Evolutionary conservation across 768 basidiomycete genomes (phyloP), one percentile per base, ranked within the genome.

Genomic region (Lactarius pseudohatsudake): DNA sequence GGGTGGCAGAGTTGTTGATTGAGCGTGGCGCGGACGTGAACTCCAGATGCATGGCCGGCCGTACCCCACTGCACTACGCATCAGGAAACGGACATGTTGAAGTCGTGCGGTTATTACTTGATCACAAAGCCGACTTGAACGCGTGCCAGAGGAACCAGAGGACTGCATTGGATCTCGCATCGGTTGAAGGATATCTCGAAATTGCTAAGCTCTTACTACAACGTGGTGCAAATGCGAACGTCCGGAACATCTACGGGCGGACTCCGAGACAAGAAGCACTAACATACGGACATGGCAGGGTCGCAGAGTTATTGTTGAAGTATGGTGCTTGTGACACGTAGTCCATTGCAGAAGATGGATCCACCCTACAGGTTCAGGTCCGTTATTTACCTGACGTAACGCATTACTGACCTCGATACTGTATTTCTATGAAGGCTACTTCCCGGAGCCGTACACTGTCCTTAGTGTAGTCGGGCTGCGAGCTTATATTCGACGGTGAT

Each of bases 151-250:
- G n/a, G 41, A 7, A 36, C 20, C 57, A 22, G 26, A 30, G 6
- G 28, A 64, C 57, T 18, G 32, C 64, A 1, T 32, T 64, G n/a
- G 26, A 64, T 53, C 22, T 22, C 22, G 64, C 64, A 9, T 38
- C 64, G 13, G 4, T 6, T 22, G 15, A 6, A 28, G 64, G 47
- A 11, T 7, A 53, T 26, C 50, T 53, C 4, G 13, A 53, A 13
- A 26, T 53, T 28, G 50, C 6, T 3, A 1, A 26, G 26, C 50
- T 53, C 50, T 53, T 53, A 28, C 13, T 53, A 53, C 13, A 26
- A 15, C 50, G 50, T 53, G 50, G 50, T 26, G 22, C 50, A 53
- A 7, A 53, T 28, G 22, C n/a, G 6, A 28, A 28, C 15, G 13
- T 2, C 22, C 50, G 15, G 2, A 53, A 53, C 26, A 13, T 13